Evolutionary conservation across 2,329 filamentous ascomycete species (phyloP).

Genomic region (Fusarium newnesense): DNA sequence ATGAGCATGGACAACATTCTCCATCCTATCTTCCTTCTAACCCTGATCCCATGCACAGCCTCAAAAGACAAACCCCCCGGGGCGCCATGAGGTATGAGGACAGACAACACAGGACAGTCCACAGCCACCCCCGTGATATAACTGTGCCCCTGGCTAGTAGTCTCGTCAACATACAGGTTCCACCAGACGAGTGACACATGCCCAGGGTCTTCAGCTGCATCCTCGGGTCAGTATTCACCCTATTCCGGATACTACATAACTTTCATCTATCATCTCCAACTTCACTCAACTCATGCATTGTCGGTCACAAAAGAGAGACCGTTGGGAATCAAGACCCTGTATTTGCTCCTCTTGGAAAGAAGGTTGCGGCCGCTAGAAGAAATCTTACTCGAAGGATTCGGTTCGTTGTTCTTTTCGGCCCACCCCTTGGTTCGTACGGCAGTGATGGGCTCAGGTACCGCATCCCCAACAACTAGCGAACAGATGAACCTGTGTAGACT

Average conservation of each 20-base stretch:
- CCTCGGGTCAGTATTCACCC: not conserved
- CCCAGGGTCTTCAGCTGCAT: not conserved
- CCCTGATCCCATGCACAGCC: constrained; percentile 20
- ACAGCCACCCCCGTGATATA: constrained; percentile 21
- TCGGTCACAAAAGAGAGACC: not conserved
- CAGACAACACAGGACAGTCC: not conserved
- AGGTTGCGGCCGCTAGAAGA: constrained; percentile 12
- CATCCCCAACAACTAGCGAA: not conserved
- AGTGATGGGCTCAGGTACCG: constrained; percentile 6
- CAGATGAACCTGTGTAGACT: not conserved
- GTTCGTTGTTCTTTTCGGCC: constrained; percentile 1
- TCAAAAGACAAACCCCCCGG: not conserved
- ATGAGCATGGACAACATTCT: not conserved
- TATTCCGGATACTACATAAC: not conserved
- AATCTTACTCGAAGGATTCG: constrained; percentile 17
- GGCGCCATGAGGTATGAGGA: constrained; percentile 1
- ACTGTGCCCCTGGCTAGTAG: constrained; percentile 3
- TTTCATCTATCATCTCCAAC: not conserved
- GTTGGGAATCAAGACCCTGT: constrained; percentile 2
- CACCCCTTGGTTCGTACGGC: constrained; percentile 11
- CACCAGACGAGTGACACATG: not conserved
- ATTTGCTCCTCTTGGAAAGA: not conserved
- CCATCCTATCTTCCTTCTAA: constrained; percentile 8
- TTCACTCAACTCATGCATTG: not conserved
- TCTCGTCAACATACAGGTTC: not conserved